Evolutionary conservation across 2,329 filamentous ascomycete genomes (phyloP), one percentile per base, ranked within the genome.

Genomic region (Trichoderma pleuroti): DNA sequence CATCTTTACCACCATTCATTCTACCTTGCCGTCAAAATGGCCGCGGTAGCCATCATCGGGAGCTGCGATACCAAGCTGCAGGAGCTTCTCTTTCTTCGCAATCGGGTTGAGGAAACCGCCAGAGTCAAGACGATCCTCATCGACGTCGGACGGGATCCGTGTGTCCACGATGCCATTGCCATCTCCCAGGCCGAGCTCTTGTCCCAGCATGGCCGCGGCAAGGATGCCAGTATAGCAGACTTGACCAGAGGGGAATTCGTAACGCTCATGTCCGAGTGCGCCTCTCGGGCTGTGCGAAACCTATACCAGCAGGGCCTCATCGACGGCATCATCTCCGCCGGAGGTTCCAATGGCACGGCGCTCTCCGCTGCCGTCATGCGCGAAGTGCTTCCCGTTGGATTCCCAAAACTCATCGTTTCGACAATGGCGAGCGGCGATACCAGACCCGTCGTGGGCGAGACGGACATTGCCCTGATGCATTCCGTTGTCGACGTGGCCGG

Each of bases 401-500:
- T 93, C 64, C 91, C 91, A 0, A 93, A 93, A 75, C 74, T 93
- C 57, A 89, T 93, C 66, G 87, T 92, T 3, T 91, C 88, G 26
- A 93, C 91, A 0, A 87, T 92, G 74, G 90, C 90, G 0, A 90
- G 87, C 36, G 90, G 90, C 3, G 88, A 93, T 72, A 88, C 88
- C 1, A 85, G 84, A 0, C 86, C 86, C 0, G 86, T 91, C n/a
- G 82, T 93, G 1, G 89, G 87, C 52, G 90, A 92, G 77, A 87
- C 86, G 0, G 91, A 93, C 73, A 90, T 92, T 60, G 87, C 86
- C 0, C 85, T 93, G 80, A 90, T 92, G 86, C 91, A 92, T 74
- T 90, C 86, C 18, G 89, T 93, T 1, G 90, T 92, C 16, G 91
- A 93, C 71, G 85, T 93, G 64, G 88, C 90, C 1, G 91, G 91